A percentile compares a stretch with the other conserved stretches of the same genome.
These are phyloP conservation scores for Cladosporium halotolerans DNA, from an alignment of 2,329 filamentous ascomycete species.

Conservation along the genomic window DNA sequence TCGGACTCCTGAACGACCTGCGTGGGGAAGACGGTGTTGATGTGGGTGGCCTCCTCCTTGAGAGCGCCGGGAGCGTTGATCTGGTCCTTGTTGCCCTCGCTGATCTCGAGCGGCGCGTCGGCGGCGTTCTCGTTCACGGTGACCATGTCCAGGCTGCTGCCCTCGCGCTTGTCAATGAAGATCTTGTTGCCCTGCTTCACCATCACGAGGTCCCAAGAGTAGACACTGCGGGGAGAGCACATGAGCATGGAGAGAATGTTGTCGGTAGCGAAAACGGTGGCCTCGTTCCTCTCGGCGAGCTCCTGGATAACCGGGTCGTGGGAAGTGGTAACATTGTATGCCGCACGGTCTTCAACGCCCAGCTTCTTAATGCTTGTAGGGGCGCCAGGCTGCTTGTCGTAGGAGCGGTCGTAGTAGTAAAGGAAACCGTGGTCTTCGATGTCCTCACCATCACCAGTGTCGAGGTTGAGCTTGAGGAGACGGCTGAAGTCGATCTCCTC, in stretches of 20 bases:
- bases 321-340: conserved; percentile 96
- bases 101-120: conserved; percentile 84
- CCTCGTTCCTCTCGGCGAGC: conserved; percentile 90
- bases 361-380: conserved; percentile 85
- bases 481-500: conserved; percentile 99
- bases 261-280: conserved; percentile 93
- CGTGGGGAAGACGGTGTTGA: conserved; percentile 99
- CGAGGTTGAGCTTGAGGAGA: conserved; percentile 89
- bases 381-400: conserved; percentile 81
- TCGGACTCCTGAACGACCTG: conserved; percentile 81
- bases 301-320: conserved; percentile 96
- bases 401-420: conserved; percentile 94
- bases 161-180: conserved; percentile 97
- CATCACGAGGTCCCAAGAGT: conserved; percentile 97
- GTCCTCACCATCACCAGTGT: conserved; percentile 91
- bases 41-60: conserved; percentile 95
- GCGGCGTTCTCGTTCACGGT: conserved; percentile 98
- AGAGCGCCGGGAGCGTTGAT: conserved; percentile 92
- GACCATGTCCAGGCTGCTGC: conserved; percentile 90
- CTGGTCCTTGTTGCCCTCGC: conserved; percentile 85
- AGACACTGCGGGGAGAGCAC: conserved; percentile 93
- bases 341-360: conserved; percentile 81
- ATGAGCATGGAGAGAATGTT: conserved; percentile 98
- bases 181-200: conserved; percentile 90
- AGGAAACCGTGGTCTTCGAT: conserved; percentile 94